Percentiles rank a stretch among this genome's conserved stretches.
These are phyloP conservation scores for Crithidia fasciculata DNA, from an alignment of 208 protist genomes.

Conservation along the genomic window DNA sequence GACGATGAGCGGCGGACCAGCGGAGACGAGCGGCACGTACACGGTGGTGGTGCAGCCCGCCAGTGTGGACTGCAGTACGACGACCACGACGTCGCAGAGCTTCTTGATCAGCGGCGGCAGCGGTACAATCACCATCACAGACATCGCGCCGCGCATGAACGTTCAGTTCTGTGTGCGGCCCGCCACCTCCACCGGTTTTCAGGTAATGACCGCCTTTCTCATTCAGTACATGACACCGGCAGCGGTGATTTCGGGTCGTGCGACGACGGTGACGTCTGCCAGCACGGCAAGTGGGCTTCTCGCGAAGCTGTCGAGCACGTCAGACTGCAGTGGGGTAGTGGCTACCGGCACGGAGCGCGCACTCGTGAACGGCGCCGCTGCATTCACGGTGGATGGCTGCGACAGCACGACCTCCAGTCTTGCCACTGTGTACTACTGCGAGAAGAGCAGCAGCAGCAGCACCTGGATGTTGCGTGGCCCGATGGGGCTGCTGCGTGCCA, in stretches of 20 bases:
- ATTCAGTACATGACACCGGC: slow-evolving; percentile 66
- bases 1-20: slow-evolving; percentile 37
- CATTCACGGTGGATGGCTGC: slow-evolving; percentile 47
- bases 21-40: slow-evolving; percentile 3
- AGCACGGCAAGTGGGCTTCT: slow-evolving; percentile 24
- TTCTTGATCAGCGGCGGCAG: slow-evolving; percentile 27
- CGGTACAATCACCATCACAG: slow-evolving; percentile 31
- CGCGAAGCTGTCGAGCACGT: slow-evolving; percentile 38
- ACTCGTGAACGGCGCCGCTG: slow-evolving; percentile 31
- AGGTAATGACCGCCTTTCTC: slow-evolving; percentile 34
- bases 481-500: slow-evolving; percentile 52
- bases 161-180: slow-evolving; percentile 41
- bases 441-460: slow-evolving; percentile 35
- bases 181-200: slow-evolving; percentile 27
- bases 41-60: slow-evolving; percentile 24
- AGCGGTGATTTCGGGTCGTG: slow-evolving; percentile 45
- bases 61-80: slow-evolving; percentile 24
- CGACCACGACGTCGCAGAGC: slow-evolving; percentile 29
- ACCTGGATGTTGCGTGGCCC: slow-evolving; percentile 42
- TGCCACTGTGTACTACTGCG: slow-evolving; percentile 62
- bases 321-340: slow-evolving; percentile 41
- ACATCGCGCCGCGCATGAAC: slow-evolving; percentile 12
- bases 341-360: slow-evolving; percentile 25
- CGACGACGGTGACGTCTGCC: slow-evolving; percentile 44
- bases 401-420: slow-evolving; percentile 27